Evolutionary conservation across 345 rosid species (phyloP), one percentile per base, ranked within the genome.

Genomic region (Corymbia maculata): DNA sequence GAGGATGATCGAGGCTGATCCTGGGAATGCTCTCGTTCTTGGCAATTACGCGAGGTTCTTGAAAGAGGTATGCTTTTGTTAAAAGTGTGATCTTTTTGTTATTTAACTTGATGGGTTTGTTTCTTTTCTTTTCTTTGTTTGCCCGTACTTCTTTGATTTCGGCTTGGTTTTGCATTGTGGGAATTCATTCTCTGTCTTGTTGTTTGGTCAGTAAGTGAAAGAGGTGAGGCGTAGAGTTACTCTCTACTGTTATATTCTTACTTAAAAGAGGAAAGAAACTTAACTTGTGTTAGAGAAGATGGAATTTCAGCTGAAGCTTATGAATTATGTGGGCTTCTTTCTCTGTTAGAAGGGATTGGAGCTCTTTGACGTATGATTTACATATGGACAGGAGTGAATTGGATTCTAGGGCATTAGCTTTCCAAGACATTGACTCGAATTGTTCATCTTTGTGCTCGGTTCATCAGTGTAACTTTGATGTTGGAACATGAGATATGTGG

Each of bases 1-100:
- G 88, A 94, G 89, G 89, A 95, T 98, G 98, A 95, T 96, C 66
- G 96, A 96, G 85, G 98, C 96, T 2, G 93, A 98, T 92, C 99
- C 99, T 84, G 95, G 94, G 88, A 96, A 96, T 51, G 86, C 95
- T 9, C 94, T 98, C 85, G 90, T 98, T 87, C 97, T 98, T 21
- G 90, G 96, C 88, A 96, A 96, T 89, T 98, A 98, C 86, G 99
- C 99, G 5, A 95, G 88, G 89, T 98, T 94, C 91, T 92, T 97
- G 95, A 97, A 96, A 90, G 99, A 97, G 97, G 99, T 95, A 87
- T 4, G 7, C 7, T 84, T 64, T 44, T 51, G 36, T 47, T 55
- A 3, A 32, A 49, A 68, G 53, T n/a, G n/a, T 32, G 24, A 42
- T 45, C 7, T 52, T 90, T 64, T 28, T 64, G 61, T 28, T 50